Evolutionary conservation across 345 rosid genomes (phyloP).

Genomic region (Pugionium dolabratum): DNA sequence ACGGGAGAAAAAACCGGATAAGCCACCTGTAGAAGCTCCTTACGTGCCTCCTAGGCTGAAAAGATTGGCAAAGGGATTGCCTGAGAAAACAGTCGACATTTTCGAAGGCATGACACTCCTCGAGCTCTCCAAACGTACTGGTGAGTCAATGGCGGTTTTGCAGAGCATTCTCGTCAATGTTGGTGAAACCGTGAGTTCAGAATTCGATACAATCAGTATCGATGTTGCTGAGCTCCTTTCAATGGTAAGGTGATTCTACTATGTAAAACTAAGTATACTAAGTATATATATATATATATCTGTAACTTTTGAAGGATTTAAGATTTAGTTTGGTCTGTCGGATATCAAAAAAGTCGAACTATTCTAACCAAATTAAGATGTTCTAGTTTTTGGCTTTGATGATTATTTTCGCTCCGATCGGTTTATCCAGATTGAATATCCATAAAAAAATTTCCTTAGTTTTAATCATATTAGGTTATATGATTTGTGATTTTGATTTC

Average conservation of each 20-base stretch:
- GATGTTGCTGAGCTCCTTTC: conserved; percentile 83
- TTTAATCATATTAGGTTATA: too few species aligned
- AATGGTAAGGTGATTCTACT: conserved; percentile 55
- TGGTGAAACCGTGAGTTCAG: conserved; percentile 75
- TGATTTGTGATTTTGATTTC: too few species aligned
- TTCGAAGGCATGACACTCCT: conserved; percentile 83
- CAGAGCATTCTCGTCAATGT: conserved; percentile 74
- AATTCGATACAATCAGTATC: conserved; percentile 73
- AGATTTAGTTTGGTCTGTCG: not conserved
- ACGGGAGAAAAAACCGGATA: conserved; percentile 43
- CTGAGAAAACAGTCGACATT: conserved; percentile 67
- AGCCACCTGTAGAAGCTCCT: conserved; percentile 78
- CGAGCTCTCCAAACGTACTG: conserved; percentile 78
- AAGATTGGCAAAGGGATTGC: conserved; percentile 47
- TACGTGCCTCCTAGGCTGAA: conserved; percentile 68
- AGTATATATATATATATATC: too few species aligned
- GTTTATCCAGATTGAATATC: not conserved
- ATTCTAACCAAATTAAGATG: not conserved
- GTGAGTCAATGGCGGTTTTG: conserved; percentile 52
- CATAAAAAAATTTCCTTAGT: too few species aligned
- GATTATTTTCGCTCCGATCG: not conserved
- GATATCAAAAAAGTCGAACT: not conserved
- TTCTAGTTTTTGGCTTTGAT: not conserved
- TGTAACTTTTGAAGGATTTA: not conserved
- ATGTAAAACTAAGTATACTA: too few species aligned